Evolutionary conservation across 2,329 filamentous ascomycete species (phyloP), one percentile per base, ranked within the genome.

Genomic region (Tolypocladium ovalisporum): DNA sequence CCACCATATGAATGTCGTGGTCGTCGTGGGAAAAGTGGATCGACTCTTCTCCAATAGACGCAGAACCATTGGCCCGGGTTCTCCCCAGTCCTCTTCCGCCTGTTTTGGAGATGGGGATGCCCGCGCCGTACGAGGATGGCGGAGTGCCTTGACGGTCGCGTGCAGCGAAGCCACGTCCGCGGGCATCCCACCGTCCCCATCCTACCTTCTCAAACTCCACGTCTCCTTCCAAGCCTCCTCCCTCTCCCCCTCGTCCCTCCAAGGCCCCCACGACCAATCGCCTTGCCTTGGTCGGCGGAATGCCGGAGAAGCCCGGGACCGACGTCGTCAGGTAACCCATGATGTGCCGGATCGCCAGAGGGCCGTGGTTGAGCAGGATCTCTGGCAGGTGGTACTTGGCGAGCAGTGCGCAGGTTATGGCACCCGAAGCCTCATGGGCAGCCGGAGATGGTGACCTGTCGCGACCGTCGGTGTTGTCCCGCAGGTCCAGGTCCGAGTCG

Each of bases 161-260:
- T 60, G 75, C 65, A 49, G 80, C 75, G 60, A 89, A 82, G 56
- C 86, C 89, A 65, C 84, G 84, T 69, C 84, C 80, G 68, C 85
- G 85, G 60, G 92, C 94, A 72, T 95, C 89, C 93, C 93, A 99
- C 63, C 91, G 85, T 59, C 94, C 94, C 93, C 93, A 97, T 68
- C 93, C 93, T 59, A 97, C 90, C 79, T 97, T 97, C 72, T 95
- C 89, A 69, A 96, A 97, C 68, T 87, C 81, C 66, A 94, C 86
- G 64, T 90, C 86, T 63, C 86, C 86, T 61, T 86, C 79, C 60
- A 81, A 69, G 57, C 82, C 82, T 60, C 84, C 83, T 59, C 80
- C 79, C 62, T 84, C 80, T 61, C 81, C 81, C 64, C 82, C 81
- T 65, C 89, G 87, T 65, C 89, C 88, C 75, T 97, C 93, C 63